Evolutionary conservation across 345 rosid genomes (phyloP), one percentile per base, ranked within the genome.

Genomic region (Capsella bursapastoris): DNA sequence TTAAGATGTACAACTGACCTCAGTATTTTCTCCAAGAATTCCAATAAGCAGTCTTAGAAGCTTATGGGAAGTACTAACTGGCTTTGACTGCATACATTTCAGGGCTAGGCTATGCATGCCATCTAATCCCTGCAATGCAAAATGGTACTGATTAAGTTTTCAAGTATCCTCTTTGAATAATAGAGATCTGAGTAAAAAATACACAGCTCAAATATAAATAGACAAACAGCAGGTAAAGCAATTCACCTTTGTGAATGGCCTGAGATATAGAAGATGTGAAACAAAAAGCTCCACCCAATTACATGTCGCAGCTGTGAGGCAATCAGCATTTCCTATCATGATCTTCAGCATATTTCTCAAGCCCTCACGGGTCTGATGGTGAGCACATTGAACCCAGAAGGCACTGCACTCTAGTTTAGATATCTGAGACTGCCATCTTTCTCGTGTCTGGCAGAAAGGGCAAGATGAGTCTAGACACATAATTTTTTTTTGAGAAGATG

Each of bases 361-460:
- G 80, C 99, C 96, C 70, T 86, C 99, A 12, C 88, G 83, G 52
- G 99, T 94, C 76, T 50, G 86, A 69, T 47, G 84, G 79, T 88
- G 97, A 78, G 88, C 87, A 84, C 99, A 94, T 70, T 85, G 91
- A 81, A 87, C 72, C 99, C 97, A 94, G 79, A 64, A 91, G 79
- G 90, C 82, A 85, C 93, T 90, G 77, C 89, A 84, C 64, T 88
- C 96, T 82, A 92, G 79, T 80, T 92, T 94, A 51, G 84, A 85
- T 75, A 94, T 85, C 75, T 87, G 95, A 67, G 86, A 83, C 68
- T 93, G 92, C 99, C 99, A 94, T 79, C 78, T 92, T 81, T 94
- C 99, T 93, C 97, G 91, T 51, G 96, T 92, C 97, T 92, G 66
- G 57, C 40, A 75, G 71, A 51, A 60, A 27, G 45, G 45, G 28